Conservation (phyloP, 1,284 basidiomycete genomes). For the Chalciporus piperatoides region DNA sequence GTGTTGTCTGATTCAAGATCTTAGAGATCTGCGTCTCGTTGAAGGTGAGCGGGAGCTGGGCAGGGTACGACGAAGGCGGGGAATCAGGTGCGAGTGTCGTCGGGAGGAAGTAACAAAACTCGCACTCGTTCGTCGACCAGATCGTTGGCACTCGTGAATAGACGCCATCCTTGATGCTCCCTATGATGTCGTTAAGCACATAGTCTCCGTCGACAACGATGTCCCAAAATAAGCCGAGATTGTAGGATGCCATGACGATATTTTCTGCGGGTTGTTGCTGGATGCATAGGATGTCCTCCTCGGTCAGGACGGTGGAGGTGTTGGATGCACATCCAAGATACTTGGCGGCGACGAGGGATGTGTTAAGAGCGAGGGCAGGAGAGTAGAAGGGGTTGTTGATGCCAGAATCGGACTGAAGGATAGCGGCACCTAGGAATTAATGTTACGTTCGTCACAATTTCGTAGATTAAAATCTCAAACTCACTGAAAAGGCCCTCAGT, state of each 20-base stretch:
- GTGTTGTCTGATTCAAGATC: slow-evolving; percentile 4
- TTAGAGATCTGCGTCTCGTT: neutral
- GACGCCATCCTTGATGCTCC: slow-evolving; percentile 9
- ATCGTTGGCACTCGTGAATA: slow-evolving; percentile 16
- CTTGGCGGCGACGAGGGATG: slow-evolving; percentile 1
- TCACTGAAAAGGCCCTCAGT: slow-evolving; percentile 17
- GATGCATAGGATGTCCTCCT: slow-evolving; percentile 3
- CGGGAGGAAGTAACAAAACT: slow-evolving; percentile 16
- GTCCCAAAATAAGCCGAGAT: slow-evolving; percentile 4
- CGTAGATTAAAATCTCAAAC: neutral
- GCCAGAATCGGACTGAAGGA: slow-evolving; percentile 15
- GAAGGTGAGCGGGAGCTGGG: slow-evolving; percentile 1
- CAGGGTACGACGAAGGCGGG: slow-evolving; percentile 4
- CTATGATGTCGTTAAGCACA: slow-evolving; percentile 6
- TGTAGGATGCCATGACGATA: slow-evolving; percentile 4
- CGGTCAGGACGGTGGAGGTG: slow-evolving; percentile 1
- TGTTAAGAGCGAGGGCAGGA: slow-evolving; percentile 5
- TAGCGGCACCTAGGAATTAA: slow-evolving; percentile 9
- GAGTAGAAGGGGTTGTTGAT: slow-evolving; percentile 13
- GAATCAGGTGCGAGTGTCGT: slow-evolving; percentile 8
- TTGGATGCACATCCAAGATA: slow-evolving; percentile 9
- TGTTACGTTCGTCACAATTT: neutral
- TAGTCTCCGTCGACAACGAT: slow-evolving; percentile 8
- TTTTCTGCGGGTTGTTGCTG: slow-evolving; percentile 1
- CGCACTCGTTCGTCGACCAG: slow-evolving; percentile 13